These are phyloP conservation scores for Skeletonema marinoi DNA, from an alignment of 108 stramenopile genomes.

Conservation along the genomic window DNA sequence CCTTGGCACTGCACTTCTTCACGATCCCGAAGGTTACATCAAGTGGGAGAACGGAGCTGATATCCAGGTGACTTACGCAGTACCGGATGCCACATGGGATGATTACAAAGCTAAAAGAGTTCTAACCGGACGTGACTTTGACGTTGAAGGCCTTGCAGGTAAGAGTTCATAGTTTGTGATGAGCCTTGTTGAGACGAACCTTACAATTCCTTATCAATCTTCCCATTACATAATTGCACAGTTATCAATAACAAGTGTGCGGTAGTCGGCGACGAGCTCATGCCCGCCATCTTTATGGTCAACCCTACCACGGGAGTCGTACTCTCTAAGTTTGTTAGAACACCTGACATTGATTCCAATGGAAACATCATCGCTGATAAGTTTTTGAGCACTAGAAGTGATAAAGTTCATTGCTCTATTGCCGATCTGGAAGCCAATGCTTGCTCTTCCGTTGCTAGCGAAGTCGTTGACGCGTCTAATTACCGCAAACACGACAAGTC, in stretches of 20 bases:
- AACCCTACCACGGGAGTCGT: slow-evolving; percentile 45
- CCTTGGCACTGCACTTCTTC: slow-evolving; percentile 26
- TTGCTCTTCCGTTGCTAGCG: slow-evolving; percentile 17
- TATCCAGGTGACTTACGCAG: slow-evolving; percentile 39
- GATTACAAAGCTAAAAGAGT: slow-evolving; percentile 35
- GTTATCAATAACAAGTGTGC: slow-evolving; percentile 44
- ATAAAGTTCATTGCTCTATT: slow-evolving; percentile 49
- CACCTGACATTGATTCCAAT: slow-evolving; percentile 41
- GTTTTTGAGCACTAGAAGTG: slow-evolving; percentile 40
- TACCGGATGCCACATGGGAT: slow-evolving; percentile 41
- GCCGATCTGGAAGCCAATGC: slow-evolving; percentile 33
- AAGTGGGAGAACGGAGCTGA: slow-evolving; percentile 53
- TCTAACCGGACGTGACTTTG: slow-evolving; percentile 50
- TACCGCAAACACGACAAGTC: slow-evolving; percentile 44
- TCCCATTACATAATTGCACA: slow-evolving; percentile 3
- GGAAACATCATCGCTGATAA: slow-evolving; percentile 22
- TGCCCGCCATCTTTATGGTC: slow-evolving; percentile 46
- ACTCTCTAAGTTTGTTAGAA: slow-evolving; percentile 33
- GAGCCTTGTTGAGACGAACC: background rate
- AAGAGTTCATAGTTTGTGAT: background rate
- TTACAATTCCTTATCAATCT: background rate
- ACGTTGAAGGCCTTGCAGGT: slow-evolving; percentile 18
- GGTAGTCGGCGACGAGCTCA: slow-evolving; percentile 47
- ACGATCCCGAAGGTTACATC: slow-evolving; percentile 41
- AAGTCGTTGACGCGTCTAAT: slow-evolving; percentile 21